Conservation (phyloP, 176 grass and related monocot species). For the Carex scoparia region DNA sequence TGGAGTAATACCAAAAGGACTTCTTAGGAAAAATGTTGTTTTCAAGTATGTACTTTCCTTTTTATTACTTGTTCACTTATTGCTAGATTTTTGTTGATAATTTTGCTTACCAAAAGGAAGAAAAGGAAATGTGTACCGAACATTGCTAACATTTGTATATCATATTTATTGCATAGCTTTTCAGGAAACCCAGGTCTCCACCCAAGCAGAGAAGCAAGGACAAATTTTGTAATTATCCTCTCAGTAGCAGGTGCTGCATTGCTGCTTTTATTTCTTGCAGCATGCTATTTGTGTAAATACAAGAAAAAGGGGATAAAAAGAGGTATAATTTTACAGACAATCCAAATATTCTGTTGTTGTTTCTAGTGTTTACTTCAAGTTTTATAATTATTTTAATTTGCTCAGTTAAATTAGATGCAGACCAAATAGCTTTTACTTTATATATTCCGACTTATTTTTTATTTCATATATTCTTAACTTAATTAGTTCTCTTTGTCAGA, state of each 20-base stretch:
- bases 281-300: conserved; percentile 38
- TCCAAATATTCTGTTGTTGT: background rate
- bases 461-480: background rate
- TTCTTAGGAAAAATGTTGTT: conserved; percentile 72
- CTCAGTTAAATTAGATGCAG: background rate
- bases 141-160: background rate
- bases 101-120: background rate
- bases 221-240: conserved; percentile 38
- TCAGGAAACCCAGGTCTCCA: conserved; percentile 64
- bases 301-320: conserved; percentile 41
- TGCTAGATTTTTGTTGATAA: background rate
- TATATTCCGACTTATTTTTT: background rate
- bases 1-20: conserved; percentile 49
- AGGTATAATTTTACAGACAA: background rate
- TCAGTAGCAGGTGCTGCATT: conserved; percentile 43
- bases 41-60: conserved; percentile 56
- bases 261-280: conserved; percentile 42
- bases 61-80: conserved; percentile 21
- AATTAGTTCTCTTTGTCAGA: background rate
- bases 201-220: conserved; percentile 25
- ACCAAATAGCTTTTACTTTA: background rate
- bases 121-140: background rate
- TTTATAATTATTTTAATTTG: background rate
- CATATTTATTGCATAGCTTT: conserved; percentile 32
- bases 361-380: background rate